Evolutionary conservation across 2,329 filamentous ascomycete species (phyloP).

Genomic region (Epicoccum sorghinum): DNA sequence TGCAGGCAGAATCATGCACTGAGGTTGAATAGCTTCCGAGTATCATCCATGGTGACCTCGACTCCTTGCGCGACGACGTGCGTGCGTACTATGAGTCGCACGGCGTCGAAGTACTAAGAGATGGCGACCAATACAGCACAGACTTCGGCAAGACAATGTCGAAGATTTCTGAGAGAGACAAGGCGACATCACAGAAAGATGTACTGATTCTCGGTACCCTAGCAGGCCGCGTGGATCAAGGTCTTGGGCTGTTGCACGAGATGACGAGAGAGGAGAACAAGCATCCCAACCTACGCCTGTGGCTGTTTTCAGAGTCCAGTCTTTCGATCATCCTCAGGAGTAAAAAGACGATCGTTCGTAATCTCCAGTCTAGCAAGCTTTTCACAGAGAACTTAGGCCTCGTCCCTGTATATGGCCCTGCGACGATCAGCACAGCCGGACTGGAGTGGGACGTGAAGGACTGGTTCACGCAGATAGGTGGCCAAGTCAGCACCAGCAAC

Average conservation of each 20-base stretch:
- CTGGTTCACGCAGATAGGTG: conserved; percentile 69
- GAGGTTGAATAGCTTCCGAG: conserved; percentile 49
- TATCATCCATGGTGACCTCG: conserved; percentile 86
- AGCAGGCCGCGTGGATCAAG: conserved; percentile 91
- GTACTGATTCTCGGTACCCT: conserved; percentile 85
- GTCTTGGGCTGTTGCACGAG: conserved; percentile 85
- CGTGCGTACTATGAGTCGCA: conserved; percentile 69
- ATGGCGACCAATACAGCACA: conserved; percentile 84
- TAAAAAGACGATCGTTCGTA: conserved; percentile 71
- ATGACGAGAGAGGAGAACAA: conserved; percentile 63
- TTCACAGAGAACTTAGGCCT: conserved; percentile 86
- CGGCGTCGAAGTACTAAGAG: conserved; percentile 67
- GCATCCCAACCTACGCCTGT: conserved; percentile 62
- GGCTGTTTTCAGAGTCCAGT: conserved; percentile 79
- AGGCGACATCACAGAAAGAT: conserved; percentile 51
- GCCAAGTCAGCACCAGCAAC: conserved; percentile 58
- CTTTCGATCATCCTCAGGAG: conserved; percentile 80
- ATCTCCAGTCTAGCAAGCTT: conserved; percentile 56
- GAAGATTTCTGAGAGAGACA: conserved; percentile 58
- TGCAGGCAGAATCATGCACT: conserved; percentile 12
- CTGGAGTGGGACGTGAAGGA: conserved; percentile 89
- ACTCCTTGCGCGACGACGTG: conserved; percentile 73
- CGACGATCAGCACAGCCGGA: conserved; percentile 77
- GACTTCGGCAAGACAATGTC: conserved; percentile 85
- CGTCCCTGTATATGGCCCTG: conserved; percentile 79